A percentile compares a stretch with the other conserved stretches of the same genome.
These are phyloP conservation scores for Leishmania tarentolae DNA, from an alignment of 208 protist species.

Conservation along the genomic window DNA sequence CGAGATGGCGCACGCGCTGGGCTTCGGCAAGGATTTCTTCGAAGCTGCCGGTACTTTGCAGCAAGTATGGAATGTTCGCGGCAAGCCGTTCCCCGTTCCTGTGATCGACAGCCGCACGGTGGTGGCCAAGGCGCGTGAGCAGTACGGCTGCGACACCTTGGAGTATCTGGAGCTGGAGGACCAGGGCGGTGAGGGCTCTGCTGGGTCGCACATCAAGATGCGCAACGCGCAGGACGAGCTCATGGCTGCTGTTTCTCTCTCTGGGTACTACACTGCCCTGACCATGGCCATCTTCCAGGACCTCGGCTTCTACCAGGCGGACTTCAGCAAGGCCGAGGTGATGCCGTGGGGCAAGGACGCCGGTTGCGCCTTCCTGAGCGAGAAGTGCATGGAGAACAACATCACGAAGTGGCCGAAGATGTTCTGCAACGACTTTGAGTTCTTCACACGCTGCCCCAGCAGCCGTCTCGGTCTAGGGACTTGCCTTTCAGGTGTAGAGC, in stretches of 20 bases:
- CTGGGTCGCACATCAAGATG: constrained; percentile 84
- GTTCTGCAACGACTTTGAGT: constrained; percentile 36
- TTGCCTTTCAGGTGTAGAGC: not conserved
- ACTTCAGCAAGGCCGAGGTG: constrained; percentile 60
- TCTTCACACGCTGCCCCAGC: not conserved
- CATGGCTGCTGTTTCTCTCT: constrained; percentile 51
- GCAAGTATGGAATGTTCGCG: constrained; percentile 26
- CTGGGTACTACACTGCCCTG: constrained; percentile 57
- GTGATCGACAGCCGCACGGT: constrained; percentile 42
- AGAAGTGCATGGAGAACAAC: constrained; percentile 44
- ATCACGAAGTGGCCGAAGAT: constrained; percentile 44
- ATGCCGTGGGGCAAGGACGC: constrained; percentile 71
- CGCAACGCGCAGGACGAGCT: constrained; percentile 82
- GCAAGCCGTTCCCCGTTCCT: constrained; percentile 26
- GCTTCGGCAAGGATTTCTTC: constrained; percentile 47
- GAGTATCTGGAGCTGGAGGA: constrained; percentile 82
- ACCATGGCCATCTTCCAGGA: constrained; percentile 86
- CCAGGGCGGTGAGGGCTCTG: constrained; percentile 44
- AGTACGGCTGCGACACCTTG: constrained; percentile 69
- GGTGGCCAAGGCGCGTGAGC: constrained; percentile 32
- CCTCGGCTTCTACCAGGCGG: constrained; percentile 75
- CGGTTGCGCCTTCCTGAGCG: constrained; percentile 59
- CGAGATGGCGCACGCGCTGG: constrained; percentile 86
- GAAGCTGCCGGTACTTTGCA: not conserved
- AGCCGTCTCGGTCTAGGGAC: not conserved